phyloP scores from a whole-genome alignment of 371 early-diverging fungal species.

The Dinochytrium kinnereticum region DNA sequence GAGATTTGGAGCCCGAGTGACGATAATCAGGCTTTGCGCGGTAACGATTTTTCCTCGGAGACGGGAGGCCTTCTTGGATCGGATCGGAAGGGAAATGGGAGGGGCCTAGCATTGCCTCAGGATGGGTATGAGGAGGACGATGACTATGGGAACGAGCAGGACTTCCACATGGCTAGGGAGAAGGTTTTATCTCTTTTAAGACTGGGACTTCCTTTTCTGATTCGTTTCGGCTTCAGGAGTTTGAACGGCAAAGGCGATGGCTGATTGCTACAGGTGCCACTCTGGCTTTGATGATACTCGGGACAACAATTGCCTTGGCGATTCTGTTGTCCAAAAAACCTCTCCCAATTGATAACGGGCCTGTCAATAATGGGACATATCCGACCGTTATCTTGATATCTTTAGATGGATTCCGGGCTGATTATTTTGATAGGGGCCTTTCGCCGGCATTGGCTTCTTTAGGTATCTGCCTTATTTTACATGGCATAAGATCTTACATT shows the following conservation, averaged over 20 bases:
- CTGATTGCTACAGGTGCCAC: neutral
- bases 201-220: neutral
- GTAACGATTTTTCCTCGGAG: neutral
- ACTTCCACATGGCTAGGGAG: neutral
- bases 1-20: slow-evolving; percentile 30
- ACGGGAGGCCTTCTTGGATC: slow-evolving; percentile 6
- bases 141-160: slow-evolving; percentile 9
- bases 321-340: neutral
- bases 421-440: slow-evolving; percentile 76
- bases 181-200: neutral
- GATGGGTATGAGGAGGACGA: slow-evolving; percentile 21
- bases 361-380: neutral
- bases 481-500: too few species aligned
- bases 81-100: neutral
- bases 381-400: slow-evolving; percentile 83
- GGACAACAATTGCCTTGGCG: neutral
- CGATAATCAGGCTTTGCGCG: neutral
- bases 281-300: neutral
- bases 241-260: neutral
- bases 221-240: neutral
- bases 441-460: slow-evolving; percentile 73
- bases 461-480: too few species aligned
- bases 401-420: slow-evolving; percentile 88
- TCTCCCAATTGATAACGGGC: neutral
- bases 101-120: neutral